Evolutionary conservation across 352 stramenopile genomes (phyloP).

Genomic region (Labyrinthula sp.): DNA sequence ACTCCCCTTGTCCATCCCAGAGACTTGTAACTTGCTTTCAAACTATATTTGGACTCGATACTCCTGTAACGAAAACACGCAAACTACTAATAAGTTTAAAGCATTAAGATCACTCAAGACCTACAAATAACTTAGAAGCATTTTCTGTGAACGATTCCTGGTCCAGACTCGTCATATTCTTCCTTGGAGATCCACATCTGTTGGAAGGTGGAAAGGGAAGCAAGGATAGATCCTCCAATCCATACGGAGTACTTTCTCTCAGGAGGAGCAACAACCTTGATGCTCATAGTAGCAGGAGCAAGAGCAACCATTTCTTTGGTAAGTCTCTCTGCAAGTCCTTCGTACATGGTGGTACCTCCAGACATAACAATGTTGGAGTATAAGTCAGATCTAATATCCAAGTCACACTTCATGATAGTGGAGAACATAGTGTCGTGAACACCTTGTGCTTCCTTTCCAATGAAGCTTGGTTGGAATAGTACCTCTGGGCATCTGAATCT

Average conservation of each 20-base stretch:
- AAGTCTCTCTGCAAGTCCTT: slow-evolving; percentile 70
- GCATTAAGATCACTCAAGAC: slow-evolving; percentile 1
- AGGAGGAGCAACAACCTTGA: slow-evolving; percentile 76
- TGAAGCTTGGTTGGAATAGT: slow-evolving; percentile 79
- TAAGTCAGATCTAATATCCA: slow-evolving; percentile 71
- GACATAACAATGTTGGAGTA: slow-evolving; percentile 89
- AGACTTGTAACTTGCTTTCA: too few species aligned
- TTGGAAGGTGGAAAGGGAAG: slow-evolving; percentile 88
- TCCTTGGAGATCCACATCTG: slow-evolving; percentile 92
- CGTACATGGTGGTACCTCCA: slow-evolving; percentile 80
- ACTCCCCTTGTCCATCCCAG: too few species aligned
- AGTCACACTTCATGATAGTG: slow-evolving; percentile 70
- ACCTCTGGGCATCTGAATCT: slow-evolving; percentile 78
- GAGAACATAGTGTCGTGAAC: slow-evolving; percentile 65
- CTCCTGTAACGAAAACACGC: too few species aligned
- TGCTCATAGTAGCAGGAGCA: slow-evolving; percentile 74
- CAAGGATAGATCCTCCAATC: slow-evolving; percentile 88
- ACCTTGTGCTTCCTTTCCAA: slow-evolving; percentile 57
- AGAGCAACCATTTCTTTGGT: slow-evolving; percentile 68
- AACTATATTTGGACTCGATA: too few species aligned
- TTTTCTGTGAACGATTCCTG: slow-evolving; percentile 83
- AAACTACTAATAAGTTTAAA: too few species aligned
- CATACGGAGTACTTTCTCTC: slow-evolving; percentile 84
- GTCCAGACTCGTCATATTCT: slow-evolving; percentile 86
- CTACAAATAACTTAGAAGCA: slow-evolving; percentile 54